phyloP scores from a whole-genome alignment of 345 rosid genomes.

The Mallotus nudiflorus region DNA sequence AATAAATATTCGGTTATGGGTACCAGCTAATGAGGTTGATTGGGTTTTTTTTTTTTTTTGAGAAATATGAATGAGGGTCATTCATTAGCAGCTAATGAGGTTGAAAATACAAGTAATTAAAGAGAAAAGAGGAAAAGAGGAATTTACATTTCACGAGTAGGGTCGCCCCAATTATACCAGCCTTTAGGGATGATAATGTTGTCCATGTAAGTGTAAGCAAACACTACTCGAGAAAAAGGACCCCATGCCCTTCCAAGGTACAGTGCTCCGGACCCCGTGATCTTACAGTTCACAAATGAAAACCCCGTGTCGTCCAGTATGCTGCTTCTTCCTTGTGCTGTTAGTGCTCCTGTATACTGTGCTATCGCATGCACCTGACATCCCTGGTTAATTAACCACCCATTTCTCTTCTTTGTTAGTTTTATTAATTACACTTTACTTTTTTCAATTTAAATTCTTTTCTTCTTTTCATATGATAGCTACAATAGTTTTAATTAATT shows the following conservation, averaged over 20 bases:
- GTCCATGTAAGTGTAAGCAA: conserved; percentile 97
- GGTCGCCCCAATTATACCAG: conserved; percentile 98
- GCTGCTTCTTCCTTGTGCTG: conserved; percentile 80
- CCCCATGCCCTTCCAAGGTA: conserved; percentile 99
- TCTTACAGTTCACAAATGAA: conserved; percentile 90
- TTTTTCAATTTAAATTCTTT: too few relatives aligned
- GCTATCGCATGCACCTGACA: conserved; percentile 94
- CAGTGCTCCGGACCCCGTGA: conserved; percentile 94
- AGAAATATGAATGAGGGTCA: too few relatives aligned
- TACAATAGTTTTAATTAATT: too few relatives aligned
- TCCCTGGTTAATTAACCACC: conserved; percentile 45
- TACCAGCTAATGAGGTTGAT: too few relatives aligned
- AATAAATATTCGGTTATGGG: too few relatives aligned
- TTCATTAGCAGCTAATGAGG: too few relatives aligned
- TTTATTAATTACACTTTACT: too few relatives aligned
- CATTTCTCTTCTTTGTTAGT: too few relatives aligned
- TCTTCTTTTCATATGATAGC: too few relatives aligned
- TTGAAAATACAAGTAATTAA: background rate
- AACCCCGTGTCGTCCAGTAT: conserved; percentile 91
- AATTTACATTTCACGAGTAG: conserved; percentile 75
- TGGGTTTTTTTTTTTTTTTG: too few relatives aligned
- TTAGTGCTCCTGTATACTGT: conserved; percentile 59
- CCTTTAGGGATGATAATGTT: conserved; percentile 89
- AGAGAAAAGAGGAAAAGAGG: background rate
- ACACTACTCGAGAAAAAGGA: conserved; percentile 91